Conservation (phyloP, 768 basidiomycete species). For the Tylopilus balloui region DNA sequence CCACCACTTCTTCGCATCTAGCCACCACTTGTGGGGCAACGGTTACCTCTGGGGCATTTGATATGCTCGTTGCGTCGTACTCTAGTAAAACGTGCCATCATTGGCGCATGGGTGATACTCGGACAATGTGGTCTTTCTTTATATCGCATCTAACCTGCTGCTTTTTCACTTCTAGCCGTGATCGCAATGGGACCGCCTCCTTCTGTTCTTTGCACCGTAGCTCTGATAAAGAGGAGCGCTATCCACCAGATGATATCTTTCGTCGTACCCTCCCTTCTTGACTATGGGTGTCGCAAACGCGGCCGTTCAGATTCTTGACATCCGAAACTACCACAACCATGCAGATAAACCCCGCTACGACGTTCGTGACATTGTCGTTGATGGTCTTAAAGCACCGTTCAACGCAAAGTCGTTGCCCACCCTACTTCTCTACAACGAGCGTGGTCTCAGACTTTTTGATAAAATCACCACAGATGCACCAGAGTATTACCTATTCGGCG, state of each 20-base stretch:
- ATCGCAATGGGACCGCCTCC: too few species aligned
- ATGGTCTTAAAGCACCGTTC: constrained; percentile 50
- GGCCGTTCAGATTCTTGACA: constrained; percentile 19
- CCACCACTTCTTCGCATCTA: too few species aligned
- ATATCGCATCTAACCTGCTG: too few species aligned
- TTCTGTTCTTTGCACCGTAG: too few species aligned
- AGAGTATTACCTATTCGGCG: constrained; percentile 88
- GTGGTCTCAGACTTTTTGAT: constrained; percentile 83
- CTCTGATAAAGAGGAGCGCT: neutral
- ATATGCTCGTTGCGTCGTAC: too few species aligned
- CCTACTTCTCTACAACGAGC: constrained; percentile 80
- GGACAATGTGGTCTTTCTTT: too few species aligned
- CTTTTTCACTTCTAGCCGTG: too few species aligned
- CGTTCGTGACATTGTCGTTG: constrained; percentile 45
- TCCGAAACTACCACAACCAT: constrained; percentile 14
- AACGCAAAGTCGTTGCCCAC: constrained; percentile 72
- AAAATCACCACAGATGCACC: constrained; percentile 70
- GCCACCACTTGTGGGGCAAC: too few species aligned
- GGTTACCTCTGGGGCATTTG: too few species aligned
- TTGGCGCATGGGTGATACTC: too few species aligned
- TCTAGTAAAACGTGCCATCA: too few species aligned
- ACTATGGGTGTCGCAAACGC: constrained; percentile 23
- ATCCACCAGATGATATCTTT: too few species aligned
- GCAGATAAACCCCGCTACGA: constrained; percentile 19
- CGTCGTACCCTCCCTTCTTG: neutral